Base-by-base conservation (phyloP, 768 basidiomycete genomes). In the Mycena sanguinolenta region DNA sequence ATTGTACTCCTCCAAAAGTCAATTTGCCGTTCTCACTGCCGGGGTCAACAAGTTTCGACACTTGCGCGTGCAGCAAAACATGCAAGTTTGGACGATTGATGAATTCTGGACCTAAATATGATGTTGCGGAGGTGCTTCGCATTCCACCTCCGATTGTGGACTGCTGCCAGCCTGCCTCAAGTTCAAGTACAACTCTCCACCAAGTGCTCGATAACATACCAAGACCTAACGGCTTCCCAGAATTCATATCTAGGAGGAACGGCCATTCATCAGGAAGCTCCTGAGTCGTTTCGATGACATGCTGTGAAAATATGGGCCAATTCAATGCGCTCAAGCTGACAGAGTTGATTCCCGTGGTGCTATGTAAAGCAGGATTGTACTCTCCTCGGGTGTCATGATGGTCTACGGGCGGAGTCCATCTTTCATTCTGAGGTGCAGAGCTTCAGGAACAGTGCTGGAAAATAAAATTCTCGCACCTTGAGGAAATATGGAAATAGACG, bases 91-190 rank as follows among this genome's bases (percentile, higher is more conserved):
- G 70, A 2, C 83, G 81, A 7, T 71, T 54, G 12, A 78, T 65
- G 8, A 76, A 69, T 36, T 67, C 77, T 16, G 76, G 70, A 0
- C 70, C 74, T 8, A 84, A 76, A 71, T 83, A 85, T 16, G 78
- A 74, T 4, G 78, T 81, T 2, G 82, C 81, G 52, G 84, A 81
- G 54, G 79, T 82, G 71, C 82, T 83, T 28, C 83, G 76, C n/a
- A 73, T 70, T 13, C 79, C 79, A 16, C 70, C 70, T 16, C 79
- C 78, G 32, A 82, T 77, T 4, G 81, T 78, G 4, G 79, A 66
- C 58, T 81, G 81, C 3, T 76, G 69, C 79, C 82, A 84, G 16
- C 77, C 79, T 80, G 44, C 2, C 23, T 25, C 8, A 19, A 17
- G 3, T 14, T 28, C 13, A 21, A 36, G 17, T 13, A 52, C 50